phyloP scores from a whole-genome alignment of 2,329 filamentous ascomycete genomes.

The Lachnellula hyalina region DNA sequence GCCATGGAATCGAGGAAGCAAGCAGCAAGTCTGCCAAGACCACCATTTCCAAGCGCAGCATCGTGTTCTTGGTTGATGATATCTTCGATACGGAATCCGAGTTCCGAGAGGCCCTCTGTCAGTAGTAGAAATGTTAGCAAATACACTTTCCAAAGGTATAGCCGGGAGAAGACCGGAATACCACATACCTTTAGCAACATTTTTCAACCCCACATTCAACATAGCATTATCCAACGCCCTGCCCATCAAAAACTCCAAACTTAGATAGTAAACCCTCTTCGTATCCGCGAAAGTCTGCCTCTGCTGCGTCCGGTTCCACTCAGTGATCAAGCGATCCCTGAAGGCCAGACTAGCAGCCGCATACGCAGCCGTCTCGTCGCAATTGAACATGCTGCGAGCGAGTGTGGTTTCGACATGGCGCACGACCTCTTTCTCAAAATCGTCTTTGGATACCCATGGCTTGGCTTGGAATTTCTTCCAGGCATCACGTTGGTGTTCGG shows the following conservation, averaged over 20 bases:
- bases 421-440: slow-evolving; percentile 83
- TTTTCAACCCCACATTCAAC: slow-evolving; percentile 89
- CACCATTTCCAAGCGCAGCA: slow-evolving; percentile 92
- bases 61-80: slow-evolving; percentile 93
- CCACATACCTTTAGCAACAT: slow-evolving; percentile 67
- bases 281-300: slow-evolving; percentile 83
- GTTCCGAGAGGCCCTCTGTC: slow-evolving; percentile 74
- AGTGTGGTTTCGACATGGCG: slow-evolving; percentile 95
- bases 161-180: background rate
- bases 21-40: slow-evolving; percentile 87
- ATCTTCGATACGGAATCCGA: slow-evolving; percentile 96
- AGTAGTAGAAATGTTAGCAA: slow-evolving; percentile 3
- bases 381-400: slow-evolving; percentile 95
- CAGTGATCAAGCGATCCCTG: slow-evolving; percentile 84
- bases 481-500: slow-evolving; percentile 79
- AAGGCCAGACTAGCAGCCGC: slow-evolving; percentile 87
- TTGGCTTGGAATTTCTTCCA: slow-evolving; percentile 61
- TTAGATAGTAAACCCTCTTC: slow-evolving; percentile 96
- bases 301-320: slow-evolving; percentile 99
- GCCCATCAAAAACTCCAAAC: slow-evolving; percentile 96
- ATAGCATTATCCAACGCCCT: slow-evolving; percentile 96
- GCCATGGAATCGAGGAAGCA: slow-evolving; percentile 97
- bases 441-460: slow-evolving; percentile 72
- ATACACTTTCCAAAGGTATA: background rate
- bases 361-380: slow-evolving; percentile 90